Conservation (phyloP, 352 stramenopile genomes). For the Globisporangium paddicum region DNA sequence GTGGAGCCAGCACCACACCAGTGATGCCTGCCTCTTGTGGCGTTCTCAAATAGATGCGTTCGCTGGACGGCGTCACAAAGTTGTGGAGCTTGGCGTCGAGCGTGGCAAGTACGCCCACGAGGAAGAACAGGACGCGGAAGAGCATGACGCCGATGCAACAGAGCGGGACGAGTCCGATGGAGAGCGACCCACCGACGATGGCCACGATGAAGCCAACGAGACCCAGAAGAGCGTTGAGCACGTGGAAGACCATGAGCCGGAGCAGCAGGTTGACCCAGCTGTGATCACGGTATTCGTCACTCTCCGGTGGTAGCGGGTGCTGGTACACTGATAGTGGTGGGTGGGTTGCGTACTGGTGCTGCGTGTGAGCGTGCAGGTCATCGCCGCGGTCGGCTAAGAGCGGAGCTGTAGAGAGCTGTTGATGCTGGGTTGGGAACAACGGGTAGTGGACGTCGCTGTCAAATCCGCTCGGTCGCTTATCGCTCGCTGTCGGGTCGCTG, state of each 20-base stretch:
- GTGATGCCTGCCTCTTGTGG: background rate
- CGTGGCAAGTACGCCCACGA: slow-evolving; percentile 25
- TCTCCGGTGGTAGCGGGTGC: slow-evolving; percentile 19
- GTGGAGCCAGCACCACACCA: background rate
- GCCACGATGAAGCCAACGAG: slow-evolving; percentile 42
- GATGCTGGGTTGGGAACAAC: slow-evolving; percentile 1
- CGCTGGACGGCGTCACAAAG: background rate
- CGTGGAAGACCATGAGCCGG: slow-evolving; percentile 51
- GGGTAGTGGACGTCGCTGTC: slow-evolving; percentile 8
- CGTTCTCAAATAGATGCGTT: background rate
- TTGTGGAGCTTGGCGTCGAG: too few relatives aligned
- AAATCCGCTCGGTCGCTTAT: too few relatives aligned
- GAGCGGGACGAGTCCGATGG: too few relatives aligned
- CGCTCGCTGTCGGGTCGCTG: too few relatives aligned
- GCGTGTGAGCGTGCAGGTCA: background rate
- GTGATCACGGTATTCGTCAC: slow-evolving; percentile 17
- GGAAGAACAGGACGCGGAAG: slow-evolving; percentile 22
- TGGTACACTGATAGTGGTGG: slow-evolving; percentile 9
- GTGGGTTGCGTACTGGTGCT: slow-evolving; percentile 15
- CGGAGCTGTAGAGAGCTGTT: slow-evolving; percentile 1
- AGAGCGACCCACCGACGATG: too few relatives aligned
- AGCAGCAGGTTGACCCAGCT: slow-evolving; percentile 35
- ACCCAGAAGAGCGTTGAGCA: slow-evolving; percentile 58
- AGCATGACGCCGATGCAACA: too few relatives aligned
- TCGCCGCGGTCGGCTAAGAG: background rate